Conservation (phyloP, 1,284 basidiomycete genomes). For the Marasmius fiardii region DNA sequence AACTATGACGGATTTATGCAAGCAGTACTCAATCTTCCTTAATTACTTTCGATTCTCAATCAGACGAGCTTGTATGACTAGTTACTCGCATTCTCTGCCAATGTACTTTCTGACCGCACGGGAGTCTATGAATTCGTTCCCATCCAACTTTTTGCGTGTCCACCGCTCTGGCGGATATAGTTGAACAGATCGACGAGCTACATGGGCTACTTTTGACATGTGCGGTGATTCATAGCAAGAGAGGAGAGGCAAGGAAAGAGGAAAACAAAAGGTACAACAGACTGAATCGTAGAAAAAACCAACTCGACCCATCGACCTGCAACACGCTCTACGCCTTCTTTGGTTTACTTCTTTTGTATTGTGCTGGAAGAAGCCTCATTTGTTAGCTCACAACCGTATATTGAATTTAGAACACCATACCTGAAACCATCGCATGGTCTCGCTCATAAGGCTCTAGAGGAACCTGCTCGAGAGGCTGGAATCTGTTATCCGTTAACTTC, state of each 20-base stretch:
- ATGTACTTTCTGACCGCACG: not conserved
- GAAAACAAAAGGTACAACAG: not conserved
- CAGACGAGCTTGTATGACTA: too few relatives aligned
- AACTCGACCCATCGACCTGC: not conserved
- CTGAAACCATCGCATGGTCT: constrained; percentile 83
- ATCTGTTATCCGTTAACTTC: constrained; percentile 74
- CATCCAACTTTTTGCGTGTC: not conserved
- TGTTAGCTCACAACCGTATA: not conserved
- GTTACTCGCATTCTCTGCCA: too few relatives aligned
- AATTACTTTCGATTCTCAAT: constrained; percentile 24
- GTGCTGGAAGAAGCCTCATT: not conserved
- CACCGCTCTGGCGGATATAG: not conserved
- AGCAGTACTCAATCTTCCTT: constrained; percentile 67
- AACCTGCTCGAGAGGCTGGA: constrained; percentile 94
- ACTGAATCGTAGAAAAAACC: not conserved
- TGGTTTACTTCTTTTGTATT: constrained; percentile 3
- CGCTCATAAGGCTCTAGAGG: constrained; percentile 85
- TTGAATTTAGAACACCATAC: constrained; percentile 24
- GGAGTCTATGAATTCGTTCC: not conserved
- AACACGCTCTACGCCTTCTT: not conserved
- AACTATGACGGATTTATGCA: constrained; percentile 78
- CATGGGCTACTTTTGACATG: not conserved
- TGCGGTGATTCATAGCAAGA: not conserved
- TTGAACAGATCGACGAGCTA: not conserved
- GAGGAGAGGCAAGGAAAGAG: not conserved